These are phyloP conservation scores for Nothophaeocryptopus gaeumannii DNA, from an alignment of 2,329 filamentous ascomycete genomes.

Conservation along the genomic window DNA sequence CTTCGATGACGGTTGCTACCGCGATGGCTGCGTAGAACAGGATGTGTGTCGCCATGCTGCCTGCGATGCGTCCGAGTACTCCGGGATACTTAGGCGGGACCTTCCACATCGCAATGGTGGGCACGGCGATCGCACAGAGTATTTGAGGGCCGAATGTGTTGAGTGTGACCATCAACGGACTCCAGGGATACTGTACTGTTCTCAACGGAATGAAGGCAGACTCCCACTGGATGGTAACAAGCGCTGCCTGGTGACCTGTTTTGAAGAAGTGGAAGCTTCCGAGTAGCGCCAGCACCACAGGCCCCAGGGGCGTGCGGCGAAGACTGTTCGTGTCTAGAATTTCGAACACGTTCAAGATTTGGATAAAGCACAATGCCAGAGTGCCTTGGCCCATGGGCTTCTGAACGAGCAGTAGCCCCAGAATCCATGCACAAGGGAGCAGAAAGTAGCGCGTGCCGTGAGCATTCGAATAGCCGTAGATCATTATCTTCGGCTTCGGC, in stretches of 20 bases:
- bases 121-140: slow-evolving; percentile 73
- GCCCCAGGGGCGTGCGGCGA: slow-evolving; percentile 71
- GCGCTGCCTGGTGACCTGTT: slow-evolving; percentile 88
- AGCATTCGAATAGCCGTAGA: slow-evolving; percentile 87
- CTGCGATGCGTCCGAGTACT: slow-evolving; percentile 67
- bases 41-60: slow-evolving; percentile 70
- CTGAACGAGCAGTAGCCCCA: slow-evolving; percentile 74
- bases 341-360: slow-evolving; percentile 74
- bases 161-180: slow-evolving; percentile 72
- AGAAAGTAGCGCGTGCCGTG: slow-evolving; percentile 88
- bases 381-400: slow-evolving; percentile 93
- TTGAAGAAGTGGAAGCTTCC: slow-evolving; percentile 97
- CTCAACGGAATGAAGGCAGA: slow-evolving; percentile 85
- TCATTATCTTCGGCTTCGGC: slow-evolving; percentile 51
- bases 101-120: slow-evolving; percentile 86
- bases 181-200: slow-evolving; percentile 83
- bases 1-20: slow-evolving; percentile 85
- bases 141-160: slow-evolving; percentile 92
- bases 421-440: slow-evolving; percentile 73
- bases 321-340: slow-evolving; percentile 61
- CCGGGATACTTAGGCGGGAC: slow-evolving; percentile 65
- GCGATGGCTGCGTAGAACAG: slow-evolving; percentile 80
- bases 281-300: slow-evolving; percentile 79
- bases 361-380: slow-evolving; percentile 78
- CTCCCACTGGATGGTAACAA: slow-evolving; percentile 93